Percentiles rank a stretch among this genome's conserved stretches.
Evolutionary conservation across 345 rosid species (phyloP).

Genomic region (Cardamine chenopodiifolia): DNA sequence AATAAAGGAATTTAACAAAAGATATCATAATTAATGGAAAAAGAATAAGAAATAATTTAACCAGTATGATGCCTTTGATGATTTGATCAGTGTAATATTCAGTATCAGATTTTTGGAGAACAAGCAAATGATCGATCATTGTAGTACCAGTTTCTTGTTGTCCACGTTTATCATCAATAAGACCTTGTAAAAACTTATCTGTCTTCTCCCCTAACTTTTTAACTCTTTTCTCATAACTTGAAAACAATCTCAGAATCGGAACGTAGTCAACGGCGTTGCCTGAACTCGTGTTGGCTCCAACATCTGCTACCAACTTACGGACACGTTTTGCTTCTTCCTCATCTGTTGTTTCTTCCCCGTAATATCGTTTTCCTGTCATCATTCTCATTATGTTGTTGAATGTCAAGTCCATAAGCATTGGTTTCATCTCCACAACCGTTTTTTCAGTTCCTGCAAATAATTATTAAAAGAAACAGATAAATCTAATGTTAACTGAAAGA

Average conservation of each 20-base stretch:
- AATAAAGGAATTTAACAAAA: conserved; percentile 2
- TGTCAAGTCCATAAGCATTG: conserved; percentile 43
- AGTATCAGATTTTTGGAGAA: conserved; percentile 54
- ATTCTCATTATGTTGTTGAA: conserved; percentile 52
- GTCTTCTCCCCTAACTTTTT: conserved; percentile 30
- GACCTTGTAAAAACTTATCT: conserved; percentile 45
- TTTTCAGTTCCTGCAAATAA: conserved; percentile 14
- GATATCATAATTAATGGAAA: background rate
- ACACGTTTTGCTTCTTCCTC: conserved; percentile 43
- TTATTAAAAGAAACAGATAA: too few relatives aligned
- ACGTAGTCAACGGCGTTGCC: conserved; percentile 43
- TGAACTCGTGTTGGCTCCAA: conserved; percentile 26
- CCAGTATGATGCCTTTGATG: conserved; percentile 61
- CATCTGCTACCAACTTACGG: conserved; percentile 36
- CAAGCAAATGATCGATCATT: conserved; percentile 66
- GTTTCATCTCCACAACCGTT: conserved; percentile 38
- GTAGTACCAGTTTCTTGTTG: conserved; percentile 42
- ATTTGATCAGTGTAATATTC: conserved; percentile 56
- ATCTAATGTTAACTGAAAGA: too few relatives aligned
- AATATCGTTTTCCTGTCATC: conserved; percentile 47
- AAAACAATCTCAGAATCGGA: conserved; percentile 44
- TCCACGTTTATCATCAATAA: conserved; percentile 52
- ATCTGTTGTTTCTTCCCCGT: conserved; percentile 38
- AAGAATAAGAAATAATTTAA: conserved; percentile 6
- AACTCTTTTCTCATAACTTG: conserved; percentile 40